phyloP scores from a whole-genome alignment of 2,329 filamentous ascomycete species.

The Pezicula carpinea region DNA sequence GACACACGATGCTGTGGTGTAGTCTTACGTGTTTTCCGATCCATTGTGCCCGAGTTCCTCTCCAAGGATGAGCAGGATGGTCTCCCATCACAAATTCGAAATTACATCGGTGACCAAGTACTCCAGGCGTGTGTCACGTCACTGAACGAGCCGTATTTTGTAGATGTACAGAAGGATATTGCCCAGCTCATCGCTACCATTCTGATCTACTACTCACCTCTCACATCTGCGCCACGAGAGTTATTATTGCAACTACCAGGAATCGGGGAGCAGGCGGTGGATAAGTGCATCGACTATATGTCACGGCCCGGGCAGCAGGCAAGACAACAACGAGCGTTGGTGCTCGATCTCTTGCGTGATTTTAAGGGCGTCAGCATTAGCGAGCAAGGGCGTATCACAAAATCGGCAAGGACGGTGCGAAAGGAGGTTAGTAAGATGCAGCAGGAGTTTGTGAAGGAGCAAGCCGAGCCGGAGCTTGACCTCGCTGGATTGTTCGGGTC shows the following conservation, averaged over 20 bases:
- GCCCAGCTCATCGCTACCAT: conserved; percentile 84
- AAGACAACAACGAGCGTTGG: conserved; percentile 74
- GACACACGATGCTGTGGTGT: conserved; percentile 85
- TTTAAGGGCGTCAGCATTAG: conserved; percentile 88
- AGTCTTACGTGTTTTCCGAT: conserved; percentile 81
- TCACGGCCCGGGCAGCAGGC: conserved; percentile 54
- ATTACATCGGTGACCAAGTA: conserved; percentile 86
- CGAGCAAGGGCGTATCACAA: conserved; percentile 80
- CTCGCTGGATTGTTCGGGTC: conserved; percentile 17
- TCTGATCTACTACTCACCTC: conserved; percentile 66
- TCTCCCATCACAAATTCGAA: conserved; percentile 62
- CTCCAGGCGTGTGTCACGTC: conserved; percentile 86
- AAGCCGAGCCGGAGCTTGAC: conserved; percentile 7
- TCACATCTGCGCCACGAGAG: conserved; percentile 65
- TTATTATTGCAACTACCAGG: conserved; percentile 79
- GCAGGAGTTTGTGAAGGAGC: conserved; percentile 60
- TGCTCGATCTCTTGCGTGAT: conserved; percentile 80
- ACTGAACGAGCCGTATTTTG: conserved; percentile 93
- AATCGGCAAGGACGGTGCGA: conserved; percentile 42
- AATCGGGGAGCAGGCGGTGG: conserved; percentile 64
- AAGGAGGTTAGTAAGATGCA: conserved; percentile 54
- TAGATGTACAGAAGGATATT: conserved; percentile 90
- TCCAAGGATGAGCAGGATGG: conserved; percentile 35
- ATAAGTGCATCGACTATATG: conserved; percentile 57
- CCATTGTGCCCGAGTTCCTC: conserved; percentile 76